A percentile compares a stretch with the other conserved stretches of the same genome.
These are phyloP conservation scores for Leishmania tropica DNA, from an alignment of 208 protist species.

Conservation along the genomic window DNA sequence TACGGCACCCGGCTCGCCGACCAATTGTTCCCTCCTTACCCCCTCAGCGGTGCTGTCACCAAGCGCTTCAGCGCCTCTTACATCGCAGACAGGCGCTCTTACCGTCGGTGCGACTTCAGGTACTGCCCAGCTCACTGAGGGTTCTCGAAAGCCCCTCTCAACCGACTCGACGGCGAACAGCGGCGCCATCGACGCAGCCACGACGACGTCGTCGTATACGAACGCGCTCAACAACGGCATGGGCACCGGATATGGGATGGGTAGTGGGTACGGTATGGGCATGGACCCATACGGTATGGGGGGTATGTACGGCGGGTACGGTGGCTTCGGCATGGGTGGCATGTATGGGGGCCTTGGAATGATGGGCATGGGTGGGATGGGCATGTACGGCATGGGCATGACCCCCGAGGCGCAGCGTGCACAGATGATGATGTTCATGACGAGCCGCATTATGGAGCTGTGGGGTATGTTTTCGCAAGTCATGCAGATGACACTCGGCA, in stretches of 20 bases:
- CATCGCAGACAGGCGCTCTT: conserved; percentile 21
- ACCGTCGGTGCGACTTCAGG: not conserved
- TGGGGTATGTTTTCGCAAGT: conserved; percentile 88
- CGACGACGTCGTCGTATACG: not conserved
- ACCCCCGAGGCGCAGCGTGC: conserved; percentile 79
- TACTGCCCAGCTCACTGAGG: not conserved
- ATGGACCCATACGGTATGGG: conserved; percentile 29
- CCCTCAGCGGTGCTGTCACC: not conserved
- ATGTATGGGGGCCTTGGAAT: conserved; percentile 55
- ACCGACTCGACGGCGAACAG: not conserved
- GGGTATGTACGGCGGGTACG: conserved; percentile 25
- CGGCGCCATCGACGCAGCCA: not conserved
- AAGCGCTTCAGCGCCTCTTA: not conserved
- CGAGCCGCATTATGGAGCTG: conserved; percentile 81
- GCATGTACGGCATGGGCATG: conserved; percentile 81
- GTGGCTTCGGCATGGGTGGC: conserved; percentile 39
- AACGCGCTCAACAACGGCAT: conserved; percentile 8
- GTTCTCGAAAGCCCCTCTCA: not conserved
- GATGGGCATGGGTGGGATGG: conserved; percentile 61
- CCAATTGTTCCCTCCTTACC: not conserved
- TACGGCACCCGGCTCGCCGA: conserved; percentile 24
- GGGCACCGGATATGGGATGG: not conserved
- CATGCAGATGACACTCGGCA: conserved; percentile 83
- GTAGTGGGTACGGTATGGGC: conserved; percentile 16
- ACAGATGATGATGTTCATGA: conserved; percentile 92